Evolutionary conservation across 257 asterid genomes (phyloP), one percentile per base, ranked within the genome.

Genomic region (Coffea eugenioides): DNA sequence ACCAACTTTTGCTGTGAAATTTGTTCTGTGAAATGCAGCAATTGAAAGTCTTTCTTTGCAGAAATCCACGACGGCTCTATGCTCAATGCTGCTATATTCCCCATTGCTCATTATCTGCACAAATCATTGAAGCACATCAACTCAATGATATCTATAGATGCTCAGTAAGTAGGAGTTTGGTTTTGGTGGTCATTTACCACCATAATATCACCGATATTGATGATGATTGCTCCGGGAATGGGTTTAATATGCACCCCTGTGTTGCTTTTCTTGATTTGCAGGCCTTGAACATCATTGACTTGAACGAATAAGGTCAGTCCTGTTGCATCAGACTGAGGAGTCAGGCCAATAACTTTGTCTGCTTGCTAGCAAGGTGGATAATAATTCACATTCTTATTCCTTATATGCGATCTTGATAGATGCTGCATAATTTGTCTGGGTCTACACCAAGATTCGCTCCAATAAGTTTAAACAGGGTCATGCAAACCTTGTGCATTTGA

Each of bases 401-500:
- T 64, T 85, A 88, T 27, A 72, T 79, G 51, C 88, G 79, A 72
- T 87, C 85, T 76, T 78, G 73, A 54, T n/a, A 85, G 52, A 82
- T 56, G 69, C 62, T 57, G 7, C 66, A 31, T 72, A 48, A 87
- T 82, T 52, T 69, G 23, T 23, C 76, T 79, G 12, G 84, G 10
- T 87, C 81, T 25, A 84, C 78, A 13, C 83, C 84, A 20, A 87
- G 90, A 77, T 87, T 87, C 73, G 11, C 73, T 0, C 85, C 87
- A 82, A 85, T 78, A 36, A 54, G 64, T 23, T 43, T 70, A 3
- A 80, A 23, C 3, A 87, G 83, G n/a, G 66, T 76, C 23, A 81
- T 43, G 62, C 80, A 79, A 14, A 85, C 41, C 16, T 76, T 73
- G 16, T 83, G 69, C 74, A 85, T 49, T 77, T 84, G 82, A 52